phyloP scores from a whole-genome alignment of 768 basidiomycete species.

The Gymnopilus junonius region DNA sequence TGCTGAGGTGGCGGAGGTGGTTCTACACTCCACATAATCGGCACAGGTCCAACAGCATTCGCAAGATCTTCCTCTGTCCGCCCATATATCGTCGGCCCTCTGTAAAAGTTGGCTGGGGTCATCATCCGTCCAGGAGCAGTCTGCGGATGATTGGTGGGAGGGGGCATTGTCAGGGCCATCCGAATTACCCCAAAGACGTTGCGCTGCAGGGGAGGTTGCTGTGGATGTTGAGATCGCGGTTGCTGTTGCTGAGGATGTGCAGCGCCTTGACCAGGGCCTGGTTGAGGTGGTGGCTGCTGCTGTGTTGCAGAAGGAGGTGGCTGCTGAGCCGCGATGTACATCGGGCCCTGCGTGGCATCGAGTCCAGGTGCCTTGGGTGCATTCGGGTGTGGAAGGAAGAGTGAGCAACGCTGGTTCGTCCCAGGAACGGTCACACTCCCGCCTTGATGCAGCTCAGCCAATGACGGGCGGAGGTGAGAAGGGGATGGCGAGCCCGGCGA shows the following conservation, averaged over 20 bases:
- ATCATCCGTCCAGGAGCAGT: constrained; percentile 22
- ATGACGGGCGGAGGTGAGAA: constrained; percentile 34
- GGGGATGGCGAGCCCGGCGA: constrained; percentile 7
- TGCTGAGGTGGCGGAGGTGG: constrained; percentile 13
- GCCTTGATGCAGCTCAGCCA: constrained; percentile 35
- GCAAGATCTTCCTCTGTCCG: constrained; percentile 55
- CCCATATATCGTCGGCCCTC: constrained; percentile 66
- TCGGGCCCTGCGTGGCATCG: constrained; percentile 46
- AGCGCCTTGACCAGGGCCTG: not conserved
- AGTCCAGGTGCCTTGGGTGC: constrained; percentile 48
- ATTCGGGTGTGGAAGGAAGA: constrained; percentile 52
- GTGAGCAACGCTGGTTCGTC: constrained; percentile 38
- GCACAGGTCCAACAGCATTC: constrained; percentile 57
- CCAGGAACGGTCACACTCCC: constrained; percentile 29
- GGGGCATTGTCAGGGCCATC: constrained; percentile 30
- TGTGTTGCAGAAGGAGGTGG: not conserved
- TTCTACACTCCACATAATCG: constrained; percentile 62
- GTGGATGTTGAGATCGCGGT: constrained; percentile 21
- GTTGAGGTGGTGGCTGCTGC: not conserved
- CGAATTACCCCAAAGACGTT: constrained; percentile 26
- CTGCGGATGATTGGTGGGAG: constrained; percentile 13
- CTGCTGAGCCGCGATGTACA: constrained; percentile 48
- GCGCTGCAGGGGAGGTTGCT: constrained; percentile 5
- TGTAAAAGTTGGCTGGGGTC: not conserved
- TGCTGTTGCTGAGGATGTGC: too few species aligned